Conservation (phyloP, 176 grass and related monocot genomes). For the Musa beccarii region DNA sequence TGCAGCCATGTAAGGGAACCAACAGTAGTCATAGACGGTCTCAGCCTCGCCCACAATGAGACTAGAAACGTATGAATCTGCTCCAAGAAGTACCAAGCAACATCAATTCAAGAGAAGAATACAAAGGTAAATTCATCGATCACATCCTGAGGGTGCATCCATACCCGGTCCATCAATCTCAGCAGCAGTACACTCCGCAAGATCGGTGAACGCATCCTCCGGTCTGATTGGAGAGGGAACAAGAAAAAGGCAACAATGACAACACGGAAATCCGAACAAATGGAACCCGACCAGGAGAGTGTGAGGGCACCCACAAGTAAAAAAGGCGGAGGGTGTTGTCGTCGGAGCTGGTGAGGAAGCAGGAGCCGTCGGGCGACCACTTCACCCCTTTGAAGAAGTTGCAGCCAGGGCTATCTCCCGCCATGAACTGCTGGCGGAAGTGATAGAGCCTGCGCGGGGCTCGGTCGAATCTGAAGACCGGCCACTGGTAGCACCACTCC, state of each 20-base stretch:
- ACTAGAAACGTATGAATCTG: conserved; percentile 70
- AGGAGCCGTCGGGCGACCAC: conserved; percentile 94
- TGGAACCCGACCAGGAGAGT: neutral
- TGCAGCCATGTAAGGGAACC: conserved; percentile 82
- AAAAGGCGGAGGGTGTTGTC: conserved; percentile 92
- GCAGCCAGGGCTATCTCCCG: conserved; percentile 7
- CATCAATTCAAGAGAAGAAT: neutral
- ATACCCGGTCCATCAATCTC: conserved; percentile 40
- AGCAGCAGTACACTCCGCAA: conserved; percentile 20
- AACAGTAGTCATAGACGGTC: conserved; percentile 83
- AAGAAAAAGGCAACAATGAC: neutral
- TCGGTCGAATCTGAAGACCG: conserved; percentile 50
- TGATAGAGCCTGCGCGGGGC: conserved; percentile 47
- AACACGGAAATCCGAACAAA: neutral
- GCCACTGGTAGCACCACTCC: conserved; percentile 21
- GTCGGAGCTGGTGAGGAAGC: conserved; percentile 85
- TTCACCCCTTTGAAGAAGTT: conserved; percentile 94
- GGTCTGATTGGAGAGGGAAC: conserved; percentile 32
- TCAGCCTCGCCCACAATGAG: conserved; percentile 72
- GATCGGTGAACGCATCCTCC: conserved; percentile 38
- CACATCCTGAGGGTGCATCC: neutral
- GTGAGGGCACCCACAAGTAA: conserved; percentile 39
- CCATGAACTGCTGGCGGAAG: conserved; percentile 36
- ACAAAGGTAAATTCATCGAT: neutral
- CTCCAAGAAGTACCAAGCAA: conserved; percentile 11